A percentile compares a stretch with the other conserved stretches of the same genome.
These are phyloP conservation scores for Geotrichum klebahnii DNA, from an alignment of 1,139 yeast genomes.

Conservation along the genomic window DNA sequence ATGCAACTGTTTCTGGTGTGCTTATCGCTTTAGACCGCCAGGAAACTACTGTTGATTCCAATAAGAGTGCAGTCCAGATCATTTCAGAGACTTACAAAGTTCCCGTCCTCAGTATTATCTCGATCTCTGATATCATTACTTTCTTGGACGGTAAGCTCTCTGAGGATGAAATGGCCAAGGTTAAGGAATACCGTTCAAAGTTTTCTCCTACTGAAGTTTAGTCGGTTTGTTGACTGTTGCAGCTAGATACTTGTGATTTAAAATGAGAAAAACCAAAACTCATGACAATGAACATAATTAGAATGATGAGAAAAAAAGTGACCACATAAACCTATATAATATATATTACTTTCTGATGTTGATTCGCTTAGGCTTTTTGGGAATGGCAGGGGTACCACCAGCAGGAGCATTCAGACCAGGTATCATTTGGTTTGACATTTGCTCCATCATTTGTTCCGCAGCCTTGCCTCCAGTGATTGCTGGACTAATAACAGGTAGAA, in stretches of 20 bases:
- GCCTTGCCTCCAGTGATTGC: constrained; percentile 80
- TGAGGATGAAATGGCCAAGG: constrained; percentile 36
- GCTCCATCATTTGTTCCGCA: constrained; percentile 59
- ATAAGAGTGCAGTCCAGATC: constrained; percentile 73
- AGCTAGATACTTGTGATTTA: too few species aligned
- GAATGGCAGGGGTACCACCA: constrained; percentile 21
- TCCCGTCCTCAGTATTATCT: constrained; percentile 80
- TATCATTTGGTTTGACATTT: constrained; percentile 37
- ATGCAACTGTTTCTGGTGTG: constrained; percentile 75
- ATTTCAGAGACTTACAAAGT: constrained; percentile 68
- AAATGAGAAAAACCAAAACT: too few species aligned
- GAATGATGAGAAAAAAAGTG: not conserved
- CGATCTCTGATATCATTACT: constrained; percentile 66
- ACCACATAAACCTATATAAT: not conserved
- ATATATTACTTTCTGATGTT: constrained; percentile 24
- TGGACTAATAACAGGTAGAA: constrained; percentile 80
- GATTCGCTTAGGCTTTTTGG: constrained; percentile 31
- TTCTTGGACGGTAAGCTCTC: constrained; percentile 54
- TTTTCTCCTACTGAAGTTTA: constrained; percentile 27
- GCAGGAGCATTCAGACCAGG: constrained; percentile 32
- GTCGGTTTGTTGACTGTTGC: too few species aligned
- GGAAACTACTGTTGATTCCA: constrained; percentile 71
- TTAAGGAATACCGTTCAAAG: constrained; percentile 37
- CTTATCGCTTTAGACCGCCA: constrained; percentile 93
- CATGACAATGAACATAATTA: not conserved